These are phyloP conservation scores for Ceratocystiopsis sp. DNA, from an alignment of 2,329 filamentous ascomycete genomes.

Conservation along the genomic window DNA sequence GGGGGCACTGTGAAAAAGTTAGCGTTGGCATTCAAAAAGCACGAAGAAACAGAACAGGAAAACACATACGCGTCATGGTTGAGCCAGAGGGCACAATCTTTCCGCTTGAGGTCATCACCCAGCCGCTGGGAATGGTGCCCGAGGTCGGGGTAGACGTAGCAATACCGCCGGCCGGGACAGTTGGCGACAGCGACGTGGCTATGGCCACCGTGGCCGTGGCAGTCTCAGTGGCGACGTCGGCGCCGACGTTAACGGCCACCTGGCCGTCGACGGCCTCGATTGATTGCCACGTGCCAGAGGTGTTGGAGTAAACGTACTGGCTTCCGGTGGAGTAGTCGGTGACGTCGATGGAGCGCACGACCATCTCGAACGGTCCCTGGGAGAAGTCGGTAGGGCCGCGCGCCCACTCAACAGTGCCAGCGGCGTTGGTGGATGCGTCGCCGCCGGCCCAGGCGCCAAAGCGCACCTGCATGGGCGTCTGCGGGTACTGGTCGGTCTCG, in stretches of 20 bases:
- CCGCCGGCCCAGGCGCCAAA: slow-evolving; percentile 87
- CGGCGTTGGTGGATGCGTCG: slow-evolving; percentile 52
- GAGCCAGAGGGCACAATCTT: slow-evolving; percentile 61
- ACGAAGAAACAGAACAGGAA: not conserved
- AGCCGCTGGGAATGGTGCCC: slow-evolving; percentile 52
- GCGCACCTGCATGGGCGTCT: slow-evolving; percentile 89
- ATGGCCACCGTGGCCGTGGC: slow-evolving; percentile 46
- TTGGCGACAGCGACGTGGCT: slow-evolving; percentile 42
- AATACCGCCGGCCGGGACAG: slow-evolving; percentile 55
- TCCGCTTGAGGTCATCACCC: slow-evolving; percentile 61
- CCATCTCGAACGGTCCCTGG: slow-evolving; percentile 72
- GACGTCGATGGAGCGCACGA: slow-evolving; percentile 56
- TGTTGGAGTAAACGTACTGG: slow-evolving; percentile 67
- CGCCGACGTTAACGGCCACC: slow-evolving; percentile 51
- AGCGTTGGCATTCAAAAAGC: not conserved
- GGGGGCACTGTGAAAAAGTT: too few species aligned
- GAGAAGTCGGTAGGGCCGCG: slow-evolving; percentile 72
- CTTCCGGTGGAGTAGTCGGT: slow-evolving; percentile 88
- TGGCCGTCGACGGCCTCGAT: slow-evolving; percentile 67
- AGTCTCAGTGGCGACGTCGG: slow-evolving; percentile 27
- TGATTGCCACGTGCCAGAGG: slow-evolving; percentile 60
- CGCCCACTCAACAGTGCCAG: slow-evolving; percentile 82
- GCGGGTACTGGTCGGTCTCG: slow-evolving; percentile 61
- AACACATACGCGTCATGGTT: slow-evolving; percentile 32
- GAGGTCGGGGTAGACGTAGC: slow-evolving; percentile 35